Evolutionary conservation across 768 basidiomycete species (phyloP).

Genomic region (Symmetrospora coprosmae): DNA sequence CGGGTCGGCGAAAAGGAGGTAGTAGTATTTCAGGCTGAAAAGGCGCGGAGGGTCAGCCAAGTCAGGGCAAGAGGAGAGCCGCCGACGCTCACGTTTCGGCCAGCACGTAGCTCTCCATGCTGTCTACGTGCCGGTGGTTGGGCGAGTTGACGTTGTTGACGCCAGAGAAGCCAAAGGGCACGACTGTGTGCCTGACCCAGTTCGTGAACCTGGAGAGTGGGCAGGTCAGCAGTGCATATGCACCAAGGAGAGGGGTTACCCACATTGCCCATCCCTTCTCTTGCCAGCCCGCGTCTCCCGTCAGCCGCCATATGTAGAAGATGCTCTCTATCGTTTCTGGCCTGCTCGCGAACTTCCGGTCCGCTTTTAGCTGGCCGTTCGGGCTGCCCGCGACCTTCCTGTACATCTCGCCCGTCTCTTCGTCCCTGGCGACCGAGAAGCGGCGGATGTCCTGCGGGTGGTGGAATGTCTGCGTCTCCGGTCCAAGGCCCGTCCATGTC

Average conservation of each 20-base stretch:
- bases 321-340: slow-evolving; percentile 41
- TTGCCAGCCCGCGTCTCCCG: slow-evolving; percentile 41
- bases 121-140: slow-evolving; percentile 14
- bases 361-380: slow-evolving; percentile 32
- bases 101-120: slow-evolving; percentile 26
- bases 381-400: slow-evolving; percentile 7
- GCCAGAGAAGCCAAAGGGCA: slow-evolving; percentile 17
- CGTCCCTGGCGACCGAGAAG: not conserved
- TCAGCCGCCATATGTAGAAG: slow-evolving; percentile 38
- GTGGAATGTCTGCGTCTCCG: slow-evolving; percentile 24
- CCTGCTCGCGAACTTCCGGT: slow-evolving; percentile 34
- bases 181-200: slow-evolving; percentile 15
- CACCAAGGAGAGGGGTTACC: not conserved
- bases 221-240: no score
- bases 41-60: no score
- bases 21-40: slow-evolving; percentile 25
- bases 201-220: not conserved
- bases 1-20: slow-evolving; percentile 40
- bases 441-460: slow-evolving; percentile 13
- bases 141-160: slow-evolving; percentile 15
- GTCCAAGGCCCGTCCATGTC: not conserved
- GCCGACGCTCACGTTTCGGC: slow-evolving; percentile 24
- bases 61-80: not conserved
- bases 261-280: slow-evolving; percentile 17
- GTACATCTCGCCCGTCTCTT: not conserved